phyloP scores from a whole-genome alignment of 805 yeast genomes.

The Diddensiella santjacobensis region DNA sequence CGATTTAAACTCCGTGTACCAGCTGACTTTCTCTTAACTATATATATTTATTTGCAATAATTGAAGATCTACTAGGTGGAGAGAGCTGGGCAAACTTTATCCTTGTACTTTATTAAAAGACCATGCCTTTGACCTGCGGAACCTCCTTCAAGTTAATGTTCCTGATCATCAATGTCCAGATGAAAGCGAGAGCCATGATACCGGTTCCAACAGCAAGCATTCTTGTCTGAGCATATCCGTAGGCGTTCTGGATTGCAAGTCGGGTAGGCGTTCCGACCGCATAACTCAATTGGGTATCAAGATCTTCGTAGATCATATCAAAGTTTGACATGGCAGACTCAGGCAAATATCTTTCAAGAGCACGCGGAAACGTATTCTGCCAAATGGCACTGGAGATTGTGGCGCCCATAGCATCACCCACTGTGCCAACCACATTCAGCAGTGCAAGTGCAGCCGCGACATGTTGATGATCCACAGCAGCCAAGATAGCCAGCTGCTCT shows the following conservation, averaged over 20 bases:
- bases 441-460: constrained; percentile 54
- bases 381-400: constrained; percentile 60
- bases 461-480: constrained; percentile 51
- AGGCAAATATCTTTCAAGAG: constrained; percentile 30
- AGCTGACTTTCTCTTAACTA: no score
- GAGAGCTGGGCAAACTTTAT: no score
- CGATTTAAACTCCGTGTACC: no score
- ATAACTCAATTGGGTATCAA: constrained; percentile 11
- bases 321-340: constrained; percentile 15
- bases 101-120: neutral
- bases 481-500: constrained; percentile 50
- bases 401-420: constrained; percentile 58
- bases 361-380: constrained; percentile 38
- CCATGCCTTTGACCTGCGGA: constrained; percentile 11
- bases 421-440: constrained; percentile 46
- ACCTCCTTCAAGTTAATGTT: constrained; percentile 8
- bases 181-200: constrained; percentile 7
- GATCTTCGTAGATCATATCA: constrained; percentile 18
- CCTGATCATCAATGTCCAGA: neutral
- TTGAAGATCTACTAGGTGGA: no score
- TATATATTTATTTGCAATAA: no score
- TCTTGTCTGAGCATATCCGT: constrained; percentile 15
- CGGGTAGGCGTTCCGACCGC: constrained; percentile 15
- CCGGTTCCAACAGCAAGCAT: constrained; percentile 15
- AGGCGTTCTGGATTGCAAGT: constrained; percentile 1